These are phyloP conservation scores for Tricholoma flavovirens DNA, from an alignment of 768 basidiomycete genomes.

Conservation along the genomic window DNA sequence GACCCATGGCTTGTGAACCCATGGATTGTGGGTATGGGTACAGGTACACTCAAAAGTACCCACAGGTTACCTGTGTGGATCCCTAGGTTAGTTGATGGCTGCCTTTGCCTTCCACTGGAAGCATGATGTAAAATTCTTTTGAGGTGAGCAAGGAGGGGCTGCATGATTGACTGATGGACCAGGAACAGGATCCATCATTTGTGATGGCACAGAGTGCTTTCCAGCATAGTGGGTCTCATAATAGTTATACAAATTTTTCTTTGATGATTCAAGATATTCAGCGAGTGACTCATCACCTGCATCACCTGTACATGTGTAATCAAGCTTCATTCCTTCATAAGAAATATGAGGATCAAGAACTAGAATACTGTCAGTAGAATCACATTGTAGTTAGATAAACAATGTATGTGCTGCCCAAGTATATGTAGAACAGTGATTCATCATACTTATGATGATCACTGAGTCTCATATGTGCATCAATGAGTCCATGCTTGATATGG, in stretches of 20 bases:
- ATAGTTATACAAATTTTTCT: neutral
- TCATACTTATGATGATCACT: too few relatives aligned
- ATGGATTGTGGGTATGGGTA: conserved; percentile 20
- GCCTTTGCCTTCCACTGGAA: too few relatives aligned
- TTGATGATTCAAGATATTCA: too few relatives aligned
- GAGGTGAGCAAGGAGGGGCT: neutral
- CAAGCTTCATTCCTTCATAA: neutral
- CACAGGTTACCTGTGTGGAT: too few relatives aligned
- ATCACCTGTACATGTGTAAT: too few relatives aligned
- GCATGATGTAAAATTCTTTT: too few relatives aligned
- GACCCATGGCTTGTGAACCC: too few relatives aligned
- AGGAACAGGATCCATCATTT: neutral
- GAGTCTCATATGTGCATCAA: too few relatives aligned
- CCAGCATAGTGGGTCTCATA: neutral
- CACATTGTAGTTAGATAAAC: neutral
- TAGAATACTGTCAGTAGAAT: neutral
- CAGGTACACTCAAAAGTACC: too few relatives aligned
- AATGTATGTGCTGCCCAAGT: neutral
- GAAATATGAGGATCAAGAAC: neutral
- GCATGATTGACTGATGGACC: neutral
- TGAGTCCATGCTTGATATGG: too few relatives aligned
- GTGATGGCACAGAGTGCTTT: neutral
- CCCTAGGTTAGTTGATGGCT: too few relatives aligned
- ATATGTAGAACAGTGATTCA: neutral
- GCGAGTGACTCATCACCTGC: too few relatives aligned